phyloP scores from a whole-genome alignment of 177 flowering plant species.

The Tripterygium wilfordii region DNA sequence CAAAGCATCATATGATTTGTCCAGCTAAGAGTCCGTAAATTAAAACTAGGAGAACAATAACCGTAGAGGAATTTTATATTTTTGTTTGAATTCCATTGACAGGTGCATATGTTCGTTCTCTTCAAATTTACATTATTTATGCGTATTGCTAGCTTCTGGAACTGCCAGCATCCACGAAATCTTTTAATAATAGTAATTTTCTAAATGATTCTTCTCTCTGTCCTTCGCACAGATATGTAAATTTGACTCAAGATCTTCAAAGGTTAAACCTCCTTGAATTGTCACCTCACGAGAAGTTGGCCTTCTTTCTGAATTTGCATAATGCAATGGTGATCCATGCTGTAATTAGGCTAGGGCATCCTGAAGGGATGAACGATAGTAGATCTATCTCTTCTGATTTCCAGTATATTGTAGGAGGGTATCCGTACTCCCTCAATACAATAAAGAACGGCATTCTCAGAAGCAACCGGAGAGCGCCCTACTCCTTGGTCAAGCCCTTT shows the following conservation, averaged over 20 bases:
- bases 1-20: too few species aligned
- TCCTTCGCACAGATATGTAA: conserved; percentile 71
- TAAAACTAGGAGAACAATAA: too few species aligned
- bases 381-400: conserved; percentile 69
- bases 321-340: conserved; percentile 97
- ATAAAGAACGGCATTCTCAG: conserved; percentile 84
- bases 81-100: too few species aligned
- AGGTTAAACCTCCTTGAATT: conserved; percentile 54
- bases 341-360: conserved; percentile 67
- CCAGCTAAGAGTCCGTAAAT: too few species aligned
- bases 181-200: too few species aligned
- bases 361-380: conserved; percentile 71
- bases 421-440: conserved; percentile 57
- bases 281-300: conserved; percentile 55
- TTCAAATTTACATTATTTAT: too few species aligned
- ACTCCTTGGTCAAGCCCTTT: conserved; percentile 61
- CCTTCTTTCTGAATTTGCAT: conserved; percentile 82
- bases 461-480: conserved; percentile 62
- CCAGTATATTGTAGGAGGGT: conserved; percentile 75
- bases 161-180: too few species aligned
- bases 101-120: too few species aligned
- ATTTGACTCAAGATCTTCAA: conserved; percentile 70
- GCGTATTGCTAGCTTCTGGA: too few species aligned
- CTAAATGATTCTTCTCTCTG: too few species aligned
- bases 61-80: too few species aligned